phyloP scores from a whole-genome alignment of 495 filamentous ascomycete genomes.

The Penicillium fimorum region DNA sequence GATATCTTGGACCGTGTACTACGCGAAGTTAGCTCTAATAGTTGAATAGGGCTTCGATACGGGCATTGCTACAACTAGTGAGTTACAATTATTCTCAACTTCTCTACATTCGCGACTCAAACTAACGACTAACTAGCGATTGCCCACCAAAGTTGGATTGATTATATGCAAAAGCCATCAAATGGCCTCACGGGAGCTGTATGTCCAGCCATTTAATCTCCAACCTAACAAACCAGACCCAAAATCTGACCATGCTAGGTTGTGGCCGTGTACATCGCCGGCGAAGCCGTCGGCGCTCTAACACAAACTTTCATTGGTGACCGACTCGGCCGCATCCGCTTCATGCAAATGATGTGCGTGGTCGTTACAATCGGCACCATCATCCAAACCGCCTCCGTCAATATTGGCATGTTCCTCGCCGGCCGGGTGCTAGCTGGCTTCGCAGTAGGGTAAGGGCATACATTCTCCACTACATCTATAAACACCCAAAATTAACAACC shows the following conservation, averaged over 20 bases:
- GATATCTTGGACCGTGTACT: neutral
- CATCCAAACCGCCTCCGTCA: constrained; percentile 57
- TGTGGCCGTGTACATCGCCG: constrained; percentile 60
- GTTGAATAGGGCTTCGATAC: constrained; percentile 53
- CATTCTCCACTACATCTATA: neutral
- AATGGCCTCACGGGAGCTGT: constrained; percentile 58
- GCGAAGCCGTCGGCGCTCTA: constrained; percentile 54
- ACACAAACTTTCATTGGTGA: constrained; percentile 55
- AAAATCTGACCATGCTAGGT: constrained; percentile 30
- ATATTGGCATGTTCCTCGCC: constrained; percentile 60
- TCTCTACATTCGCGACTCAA: neutral
- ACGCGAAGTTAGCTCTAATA: neutral
- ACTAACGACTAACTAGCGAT: constrained; percentile 43
- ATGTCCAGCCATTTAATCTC: constrained; percentile 10
- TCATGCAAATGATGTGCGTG: constrained; percentile 58
- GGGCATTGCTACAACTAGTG: constrained; percentile 59
- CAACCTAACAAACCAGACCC: neutral
- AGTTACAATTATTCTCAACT: constrained; percentile 21
- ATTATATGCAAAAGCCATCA: constrained; percentile 57
- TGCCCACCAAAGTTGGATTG: constrained; percentile 58
- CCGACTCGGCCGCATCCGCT: constrained; percentile 55
- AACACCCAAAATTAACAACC: neutral
- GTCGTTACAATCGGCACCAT: constrained; percentile 56
- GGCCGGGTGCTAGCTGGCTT: constrained; percentile 55
- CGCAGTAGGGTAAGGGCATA: constrained; percentile 50